Base-by-base conservation (phyloP, 768 basidiomycete genomes). In the Boletus pseudopeckii region DNA sequence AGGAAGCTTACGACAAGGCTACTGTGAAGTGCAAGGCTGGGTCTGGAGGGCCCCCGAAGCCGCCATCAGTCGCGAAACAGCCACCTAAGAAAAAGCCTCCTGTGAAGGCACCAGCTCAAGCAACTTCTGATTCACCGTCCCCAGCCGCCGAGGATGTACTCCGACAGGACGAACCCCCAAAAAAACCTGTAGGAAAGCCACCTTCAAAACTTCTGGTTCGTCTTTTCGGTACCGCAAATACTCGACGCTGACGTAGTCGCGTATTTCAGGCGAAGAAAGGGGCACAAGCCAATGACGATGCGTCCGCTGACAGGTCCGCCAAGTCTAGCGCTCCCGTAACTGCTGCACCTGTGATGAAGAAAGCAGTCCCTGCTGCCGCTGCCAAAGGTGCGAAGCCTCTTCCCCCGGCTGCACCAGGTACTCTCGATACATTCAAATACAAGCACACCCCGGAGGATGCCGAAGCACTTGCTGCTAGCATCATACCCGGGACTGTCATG, bases 361-460 rank as follows among this genome's bases (percentile, higher is more conserved):
- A 84, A 59, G 70, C 71, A 1, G 67, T 71, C 7, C 71, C 75
- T 4, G 61, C 75, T 20, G 60, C 74, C 5, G 60, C 73, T 24
- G 71, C 74, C 5, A 77, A 76, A 57, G 66, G 75, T 14, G 65
- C 74, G 7, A 89, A 87, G 61, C 62, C 79, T 26, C 68, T 73
- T 36, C 73, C 81, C 3, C 58, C 82, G 0, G 71, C 78, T 6
- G 72, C 82, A 7, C 73, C 80, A 3, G 78, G 81, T 45, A 67
- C 75, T 11, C 77, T 91, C 4, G 96, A 98, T 64, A 80, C 85
- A 1, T 88, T 98, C 73, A 97, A 96, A 69, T 98, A 85, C 72
- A 91, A 85, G 59, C 92, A 92, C 64, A 86, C 85, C 0, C 83
- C 92, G 1, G 97, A 99, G 72, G 94, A 97, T 61, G 95, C 96